phyloP scores from a whole-genome alignment of 2,329 filamentous ascomycete species.

The Coniochaeta pulveracea region DNA sequence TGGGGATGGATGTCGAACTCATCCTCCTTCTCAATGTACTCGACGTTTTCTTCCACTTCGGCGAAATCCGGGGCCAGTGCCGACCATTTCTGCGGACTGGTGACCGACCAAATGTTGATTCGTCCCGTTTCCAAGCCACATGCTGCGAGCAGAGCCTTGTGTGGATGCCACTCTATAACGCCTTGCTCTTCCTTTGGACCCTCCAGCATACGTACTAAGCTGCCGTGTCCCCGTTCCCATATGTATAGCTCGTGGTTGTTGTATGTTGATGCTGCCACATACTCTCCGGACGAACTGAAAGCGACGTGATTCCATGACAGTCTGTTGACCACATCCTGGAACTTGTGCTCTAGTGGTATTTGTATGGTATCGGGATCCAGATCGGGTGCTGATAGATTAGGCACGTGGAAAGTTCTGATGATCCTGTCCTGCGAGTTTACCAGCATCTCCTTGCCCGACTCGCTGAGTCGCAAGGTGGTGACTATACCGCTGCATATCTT shows the following conservation, averaged over 20 bases:
- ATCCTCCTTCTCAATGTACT: slow-evolving; percentile 91
- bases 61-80: slow-evolving; percentile 93
- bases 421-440: slow-evolving; percentile 92
- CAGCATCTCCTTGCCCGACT: slow-evolving; percentile 76
- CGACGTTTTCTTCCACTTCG: slow-evolving; percentile 95
- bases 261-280: slow-evolving; percentile 90
- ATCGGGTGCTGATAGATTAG: slow-evolving; percentile 57
- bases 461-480: slow-evolving; percentile 73
- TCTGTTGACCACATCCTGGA: slow-evolving; percentile 92
- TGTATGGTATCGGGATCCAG: slow-evolving; percentile 79
- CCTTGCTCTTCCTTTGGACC: slow-evolving; percentile 94
- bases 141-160: slow-evolving; percentile 74
- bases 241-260: slow-evolving; percentile 99
- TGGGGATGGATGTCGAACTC: slow-evolving; percentile 97
- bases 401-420: slow-evolving; percentile 83
- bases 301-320: slow-evolving; percentile 95
- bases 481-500: slow-evolving; percentile 82
- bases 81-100: slow-evolving; percentile 93
- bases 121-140: slow-evolving; percentile 87
- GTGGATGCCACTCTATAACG: slow-evolving; percentile 94
- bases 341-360: slow-evolving; percentile 91
- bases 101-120: slow-evolving; percentile 93
- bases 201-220: slow-evolving; percentile 91
- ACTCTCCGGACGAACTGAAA: slow-evolving; percentile 88
- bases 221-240: slow-evolving; percentile 90